Conservation (phyloP, 176 grass and related monocot genomes). For the Phyllostachys edulis region DNA sequence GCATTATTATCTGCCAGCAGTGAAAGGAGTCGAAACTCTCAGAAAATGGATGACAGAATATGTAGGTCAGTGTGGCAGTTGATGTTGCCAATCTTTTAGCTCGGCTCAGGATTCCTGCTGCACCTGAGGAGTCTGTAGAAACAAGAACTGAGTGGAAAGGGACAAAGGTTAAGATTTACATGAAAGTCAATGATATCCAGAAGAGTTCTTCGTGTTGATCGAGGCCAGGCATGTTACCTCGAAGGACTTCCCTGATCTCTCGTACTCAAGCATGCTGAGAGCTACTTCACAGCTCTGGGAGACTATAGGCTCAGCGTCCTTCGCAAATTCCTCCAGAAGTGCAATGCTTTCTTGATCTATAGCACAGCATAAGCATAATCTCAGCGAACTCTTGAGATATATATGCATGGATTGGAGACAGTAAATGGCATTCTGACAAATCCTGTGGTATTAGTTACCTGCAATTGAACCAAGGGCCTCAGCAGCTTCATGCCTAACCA, state of each 20-base stretch:
- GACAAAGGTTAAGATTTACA: not conserved
- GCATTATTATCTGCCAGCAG: not conserved
- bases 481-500: conserved; percentile 95
- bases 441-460: conserved; percentile 32
- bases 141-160: conserved; percentile 64
- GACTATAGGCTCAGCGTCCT: conserved; percentile 79
- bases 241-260: conserved; percentile 33
- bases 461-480: conserved; percentile 98
- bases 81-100: not conserved
- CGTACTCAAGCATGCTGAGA: conserved; percentile 81
- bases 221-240: not conserved
- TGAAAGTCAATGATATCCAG: not conserved
- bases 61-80: not conserved
- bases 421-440: not conserved
- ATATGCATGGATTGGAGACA: not conserved
- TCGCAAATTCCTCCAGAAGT: conserved; percentile 63
- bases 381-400: not conserved
- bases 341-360: conserved; percentile 69
- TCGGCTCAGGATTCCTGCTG: conserved; percentile 36
- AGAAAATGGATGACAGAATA: not conserved
- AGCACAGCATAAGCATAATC: conserved; percentile 1
- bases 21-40: not conserved
- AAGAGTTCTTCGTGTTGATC: not conserved
- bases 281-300: conserved; percentile 94
- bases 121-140: conserved; percentile 61